Conservation (phyloP, 2,329 filamentous ascomycete species). For the Xylaria arbuscula region DNA sequence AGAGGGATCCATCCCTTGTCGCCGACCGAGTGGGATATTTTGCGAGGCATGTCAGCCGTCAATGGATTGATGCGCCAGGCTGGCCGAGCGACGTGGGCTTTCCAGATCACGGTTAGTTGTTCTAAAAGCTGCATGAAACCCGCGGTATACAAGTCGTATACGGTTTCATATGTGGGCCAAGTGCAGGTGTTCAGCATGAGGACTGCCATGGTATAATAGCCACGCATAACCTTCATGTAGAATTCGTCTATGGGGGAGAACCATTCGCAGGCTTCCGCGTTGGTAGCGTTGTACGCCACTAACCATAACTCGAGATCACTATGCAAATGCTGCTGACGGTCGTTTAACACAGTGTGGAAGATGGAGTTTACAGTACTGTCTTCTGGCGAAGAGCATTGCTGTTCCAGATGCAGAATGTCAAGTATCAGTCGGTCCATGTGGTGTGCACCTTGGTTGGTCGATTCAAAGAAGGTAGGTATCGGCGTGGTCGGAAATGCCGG, state of each 20-base stretch:
- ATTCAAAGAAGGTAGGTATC: slow-evolving; percentile 40
- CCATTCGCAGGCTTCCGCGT: slow-evolving; percentile 24
- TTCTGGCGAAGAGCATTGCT: slow-evolving; percentile 32
- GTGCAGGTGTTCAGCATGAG: slow-evolving; percentile 57
- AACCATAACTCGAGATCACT: slow-evolving; percentile 40
- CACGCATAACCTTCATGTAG: slow-evolving; percentile 49
- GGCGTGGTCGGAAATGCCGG: slow-evolving; percentile 25
- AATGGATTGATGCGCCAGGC: slow-evolving; percentile 23
- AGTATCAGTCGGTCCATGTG: slow-evolving; percentile 43
- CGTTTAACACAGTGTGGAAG: slow-evolving; percentile 20
- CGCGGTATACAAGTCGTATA: slow-evolving; percentile 52
- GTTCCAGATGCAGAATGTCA: slow-evolving; percentile 40
- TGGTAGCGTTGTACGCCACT: slow-evolving; percentile 44
- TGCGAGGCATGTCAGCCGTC: slow-evolving; percentile 31
- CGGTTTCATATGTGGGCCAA: slow-evolving; percentile 47
- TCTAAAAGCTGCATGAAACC: slow-evolving; percentile 48
- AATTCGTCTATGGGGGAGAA: slow-evolving; percentile 39
- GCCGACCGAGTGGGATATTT: slow-evolving; percentile 51
- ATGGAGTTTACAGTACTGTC: background rate
- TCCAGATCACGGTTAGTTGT: slow-evolving; percentile 31
- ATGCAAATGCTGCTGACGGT: slow-evolving; percentile 34
- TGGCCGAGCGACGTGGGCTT: slow-evolving; percentile 26
- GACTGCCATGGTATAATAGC: slow-evolving; percentile 56
- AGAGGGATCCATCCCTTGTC: slow-evolving; percentile 60
- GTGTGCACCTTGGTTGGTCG: slow-evolving; percentile 41